Conservation (phyloP, 1,139 yeast species). For the Oligophagozyma castellii region DNA sequence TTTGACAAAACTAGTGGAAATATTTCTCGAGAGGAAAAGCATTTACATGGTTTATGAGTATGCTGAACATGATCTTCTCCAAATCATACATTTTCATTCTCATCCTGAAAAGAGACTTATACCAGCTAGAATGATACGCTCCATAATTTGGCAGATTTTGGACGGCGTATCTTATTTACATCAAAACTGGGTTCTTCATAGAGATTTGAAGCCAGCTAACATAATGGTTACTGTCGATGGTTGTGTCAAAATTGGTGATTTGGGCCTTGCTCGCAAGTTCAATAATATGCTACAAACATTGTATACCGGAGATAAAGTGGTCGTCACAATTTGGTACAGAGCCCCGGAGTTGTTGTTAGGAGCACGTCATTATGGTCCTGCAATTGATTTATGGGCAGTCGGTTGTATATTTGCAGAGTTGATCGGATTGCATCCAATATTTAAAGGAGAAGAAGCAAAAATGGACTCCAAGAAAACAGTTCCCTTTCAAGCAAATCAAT, state of each 20-base stretch:
- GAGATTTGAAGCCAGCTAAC: conserved; percentile 95
- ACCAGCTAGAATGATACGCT: conserved; percentile 64
- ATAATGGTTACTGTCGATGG: conserved; percentile 91
- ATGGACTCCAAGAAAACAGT: conserved; percentile 85
- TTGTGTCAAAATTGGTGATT: conserved; percentile 85
- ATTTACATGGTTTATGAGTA: conserved; percentile 92
- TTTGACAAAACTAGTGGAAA: conserved; percentile 67
- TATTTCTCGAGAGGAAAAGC: conserved; percentile 78
- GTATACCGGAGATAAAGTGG: conserved; percentile 92
- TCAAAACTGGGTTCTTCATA: conserved; percentile 89
- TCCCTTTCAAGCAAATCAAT: conserved; percentile 87
- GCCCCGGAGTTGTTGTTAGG: conserved; percentile 91
- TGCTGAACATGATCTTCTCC: conserved; percentile 90
- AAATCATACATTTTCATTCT: conserved; percentile 85
- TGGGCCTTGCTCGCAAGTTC: conserved; percentile 86
- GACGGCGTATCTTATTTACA: conserved; percentile 87
- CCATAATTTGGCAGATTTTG: conserved; percentile 80
- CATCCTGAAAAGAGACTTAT: conserved; percentile 76
- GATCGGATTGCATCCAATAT: conserved; percentile 76
- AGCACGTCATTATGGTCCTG: conserved; percentile 87
- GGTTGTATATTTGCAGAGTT: conserved; percentile 94
- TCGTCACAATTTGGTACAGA: conserved; percentile 95
- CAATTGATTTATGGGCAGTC: conserved; percentile 93
- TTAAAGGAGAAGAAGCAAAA: conserved; percentile 96
- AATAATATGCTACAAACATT: conserved; percentile 80